A percentile compares a stretch with the other conserved stretches of the same genome.
phyloP scores from a whole-genome alignment of 345 rosid genomes.

The Abelmoschus esculentus region DNA sequence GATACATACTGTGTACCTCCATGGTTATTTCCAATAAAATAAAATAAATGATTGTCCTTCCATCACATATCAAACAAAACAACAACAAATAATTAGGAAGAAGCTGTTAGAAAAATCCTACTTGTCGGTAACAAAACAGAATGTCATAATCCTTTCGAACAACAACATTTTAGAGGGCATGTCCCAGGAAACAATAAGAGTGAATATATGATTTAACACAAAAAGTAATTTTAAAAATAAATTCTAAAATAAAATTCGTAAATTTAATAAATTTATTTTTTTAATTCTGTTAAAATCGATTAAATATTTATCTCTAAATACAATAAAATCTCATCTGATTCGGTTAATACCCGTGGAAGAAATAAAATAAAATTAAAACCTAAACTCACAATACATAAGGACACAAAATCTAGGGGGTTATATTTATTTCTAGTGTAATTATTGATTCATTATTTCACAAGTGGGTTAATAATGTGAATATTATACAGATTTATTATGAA shows the following conservation, averaged over 20 bases:
- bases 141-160: constrained; percentile 10
- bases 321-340: neutral
- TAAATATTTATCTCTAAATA: too few relatives aligned
- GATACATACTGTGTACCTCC: neutral
- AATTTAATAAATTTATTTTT: too few relatives aligned
- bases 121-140: constrained; percentile 18
- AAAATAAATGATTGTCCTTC: neutral
- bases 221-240: too few relatives aligned
- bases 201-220: neutral
- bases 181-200: constrained; percentile 4
- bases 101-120: constrained; percentile 20
- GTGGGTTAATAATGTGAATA: too few relatives aligned
- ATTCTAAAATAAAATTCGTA: too few relatives aligned
- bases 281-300: too few relatives aligned
- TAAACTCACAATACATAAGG: constrained; percentile 16
- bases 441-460: too few relatives aligned
- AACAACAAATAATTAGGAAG: constrained; percentile 8
- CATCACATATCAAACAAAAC: constrained; percentile 8
- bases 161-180: neutral
- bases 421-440: neutral
- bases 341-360: constrained; percentile 10
- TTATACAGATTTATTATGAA: too few relatives aligned
- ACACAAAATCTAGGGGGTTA: neutral
- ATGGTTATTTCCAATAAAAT: neutral
- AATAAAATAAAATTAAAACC: constrained; percentile 18